Evolutionary conservation across 345 rosid species (phyloP).

Genomic region (Citrus hindsii): DNA sequence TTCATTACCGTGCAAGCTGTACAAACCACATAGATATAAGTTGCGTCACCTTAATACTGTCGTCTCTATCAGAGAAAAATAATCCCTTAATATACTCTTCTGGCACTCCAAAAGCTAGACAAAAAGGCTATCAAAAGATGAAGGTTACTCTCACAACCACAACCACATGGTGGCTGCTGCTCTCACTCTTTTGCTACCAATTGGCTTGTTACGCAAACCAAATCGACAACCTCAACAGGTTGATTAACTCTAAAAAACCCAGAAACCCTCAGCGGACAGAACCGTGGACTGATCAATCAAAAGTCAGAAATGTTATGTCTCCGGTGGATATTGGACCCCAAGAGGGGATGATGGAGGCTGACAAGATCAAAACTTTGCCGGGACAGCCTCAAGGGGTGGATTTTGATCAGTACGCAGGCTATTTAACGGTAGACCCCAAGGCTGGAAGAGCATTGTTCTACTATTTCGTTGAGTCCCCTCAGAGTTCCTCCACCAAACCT

Average conservation of each 20-base stretch:
- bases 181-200: conserved; percentile 8
- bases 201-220: conserved; percentile 30
- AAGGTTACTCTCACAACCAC: neutral
- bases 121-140: conserved; percentile 9
- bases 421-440: conserved; percentile 30
- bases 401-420: conserved; percentile 38
- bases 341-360: conserved; percentile 20
- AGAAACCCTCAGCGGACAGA: conserved; percentile 18
- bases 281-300: conserved; percentile 9
- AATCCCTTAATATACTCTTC: neutral
- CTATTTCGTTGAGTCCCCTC: conserved; percentile 38
- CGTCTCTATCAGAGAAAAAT: neutral
- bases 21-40: neutral
- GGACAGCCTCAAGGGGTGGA: conserved; percentile 38
- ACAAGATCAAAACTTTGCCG: conserved; percentile 28
- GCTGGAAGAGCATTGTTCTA: conserved; percentile 34
- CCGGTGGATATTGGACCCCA: conserved; percentile 24
- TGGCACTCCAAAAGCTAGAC: neutral
- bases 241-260: conserved; percentile 28
- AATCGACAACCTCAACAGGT: conserved; percentile 19
- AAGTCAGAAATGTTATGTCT: neutral
- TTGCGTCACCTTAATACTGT: neutral
- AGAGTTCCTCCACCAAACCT: conserved; percentile 36
- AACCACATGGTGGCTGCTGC: conserved; percentile 6
- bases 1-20: neutral